Evolutionary conservation across 2,329 filamentous ascomycete genomes (phyloP).

Genomic region (Dothidotthia symphoricarpi): DNA sequence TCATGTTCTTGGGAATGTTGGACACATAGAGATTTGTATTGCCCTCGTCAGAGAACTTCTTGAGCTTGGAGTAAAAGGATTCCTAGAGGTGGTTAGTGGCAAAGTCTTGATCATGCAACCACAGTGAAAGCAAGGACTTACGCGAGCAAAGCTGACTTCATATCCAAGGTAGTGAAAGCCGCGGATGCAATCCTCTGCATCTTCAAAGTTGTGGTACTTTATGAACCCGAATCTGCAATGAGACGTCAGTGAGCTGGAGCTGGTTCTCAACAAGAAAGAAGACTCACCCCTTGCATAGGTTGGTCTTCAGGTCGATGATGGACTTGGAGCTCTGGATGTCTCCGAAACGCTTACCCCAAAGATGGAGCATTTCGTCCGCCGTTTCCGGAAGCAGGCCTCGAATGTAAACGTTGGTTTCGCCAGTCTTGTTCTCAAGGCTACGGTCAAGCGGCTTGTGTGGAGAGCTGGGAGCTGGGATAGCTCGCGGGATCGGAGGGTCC

Average conservation of each 20-base stretch:
- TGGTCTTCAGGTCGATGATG: constrained; percentile 91
- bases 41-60: constrained; percentile 83
- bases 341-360: constrained; percentile 84
- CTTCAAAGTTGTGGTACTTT: constrained; percentile 82
- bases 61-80: constrained; percentile 96
- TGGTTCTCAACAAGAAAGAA: background rate
- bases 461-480: constrained; percentile 85
- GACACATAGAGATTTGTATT: constrained; percentile 99
- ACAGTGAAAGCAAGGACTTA: constrained; percentile 46
- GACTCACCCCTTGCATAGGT: constrained; percentile 87
- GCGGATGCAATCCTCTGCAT: constrained; percentile 94
- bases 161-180: constrained; percentile 94
- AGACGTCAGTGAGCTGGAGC: constrained; percentile 6
- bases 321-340: constrained; percentile 96
- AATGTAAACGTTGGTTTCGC: constrained; percentile 98
- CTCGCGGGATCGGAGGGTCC: constrained; percentile 79
- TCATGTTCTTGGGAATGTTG: constrained; percentile 88
- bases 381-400: constrained; percentile 93
- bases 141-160: constrained; percentile 94
- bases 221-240: constrained; percentile 84
- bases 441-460: constrained; percentile 88
- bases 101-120: background rate
- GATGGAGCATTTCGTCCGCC: constrained; percentile 81
- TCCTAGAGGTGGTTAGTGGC: constrained; percentile 50
- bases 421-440: constrained; percentile 89